Conservation (phyloP, 78 protist species). For the slime mould (Dictyostelium discoideum) region dicty_2.7 NC_007088.5:6111001-6111500, state of each 20-base stretch:
- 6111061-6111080: constrained; percentile 98
- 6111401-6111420: constrained; percentile 99
- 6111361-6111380: constrained; percentile 97
- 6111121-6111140: constrained; percentile 81
- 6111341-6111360: constrained; percentile 96
- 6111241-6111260: constrained; percentile 97
- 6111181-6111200: constrained; percentile 98
- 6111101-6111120: constrained; percentile 98
- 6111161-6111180: constrained; percentile 97
- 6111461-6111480: constrained; percentile 94
- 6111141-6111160: constrained; percentile 95
- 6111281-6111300: constrained; percentile 97
- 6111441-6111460: constrained; percentile 96
- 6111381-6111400: constrained; percentile 98
- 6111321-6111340: constrained; percentile 97
- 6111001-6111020: constrained; percentile 93
- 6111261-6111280: constrained; percentile 99
- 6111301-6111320: constrained; percentile 87
- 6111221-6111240: constrained; percentile 96
- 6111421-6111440: constrained; percentile 99
- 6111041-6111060: constrained; percentile 97
- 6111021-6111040: constrained; percentile 97
- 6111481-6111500: constrained; percentile 93
- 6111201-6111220: constrained; percentile 95
- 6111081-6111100: constrained; percentile 99